Evolutionary conservation across 208 protist species (phyloP).

Genomic region (Trypanosoma conorhini): DNA sequence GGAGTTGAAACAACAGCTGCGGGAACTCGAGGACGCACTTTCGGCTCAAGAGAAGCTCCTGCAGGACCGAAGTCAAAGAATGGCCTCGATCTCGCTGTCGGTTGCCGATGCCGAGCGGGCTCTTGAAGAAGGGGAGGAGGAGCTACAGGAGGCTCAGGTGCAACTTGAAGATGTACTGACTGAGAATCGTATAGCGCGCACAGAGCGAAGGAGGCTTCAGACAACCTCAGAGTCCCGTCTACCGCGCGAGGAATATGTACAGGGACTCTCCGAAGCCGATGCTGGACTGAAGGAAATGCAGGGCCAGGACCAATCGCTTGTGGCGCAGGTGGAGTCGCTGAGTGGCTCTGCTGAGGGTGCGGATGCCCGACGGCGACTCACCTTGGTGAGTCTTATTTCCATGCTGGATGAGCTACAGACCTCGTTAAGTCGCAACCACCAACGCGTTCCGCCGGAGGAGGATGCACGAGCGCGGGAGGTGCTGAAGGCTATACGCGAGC

Average conservation of each 20-base stretch:
- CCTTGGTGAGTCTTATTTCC: slow-evolving; percentile 64
- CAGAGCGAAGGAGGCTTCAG: slow-evolving; percentile 22
- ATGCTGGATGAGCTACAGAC: slow-evolving; percentile 79
- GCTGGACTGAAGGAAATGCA: slow-evolving; percentile 43
- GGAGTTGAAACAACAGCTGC: slow-evolving; percentile 43
- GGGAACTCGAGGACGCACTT: slow-evolving; percentile 46
- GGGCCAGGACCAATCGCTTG: slow-evolving; percentile 41
- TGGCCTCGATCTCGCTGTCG: slow-evolving; percentile 17
- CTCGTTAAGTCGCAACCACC: slow-evolving; percentile 62
- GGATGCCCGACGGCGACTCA: slow-evolving; percentile 57
- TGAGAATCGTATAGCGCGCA: slow-evolving; percentile 45
- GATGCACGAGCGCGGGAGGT: slow-evolving; percentile 65
- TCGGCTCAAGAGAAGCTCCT: slow-evolving; percentile 24
- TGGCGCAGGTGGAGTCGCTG: slow-evolving; percentile 43
- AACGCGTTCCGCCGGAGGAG: slow-evolving; percentile 39
- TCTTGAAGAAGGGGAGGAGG: slow-evolving; percentile 27
- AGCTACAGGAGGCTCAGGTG: slow-evolving; percentile 24
- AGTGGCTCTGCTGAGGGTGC: slow-evolving; percentile 32
- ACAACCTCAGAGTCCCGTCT: slow-evolving; percentile 17
- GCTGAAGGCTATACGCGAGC: slow-evolving; percentile 73
- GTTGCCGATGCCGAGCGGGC: slow-evolving; percentile 24
- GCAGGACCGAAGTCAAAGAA: slow-evolving; percentile 17
- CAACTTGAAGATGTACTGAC: slow-evolving; percentile 22
- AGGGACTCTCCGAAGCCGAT: slow-evolving; percentile 57
- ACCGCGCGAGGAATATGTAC: slow-evolving; percentile 59